Evolutionary conservation across 2,329 filamentous ascomycete species (phyloP), one percentile per base, ranked within the genome.

Genomic region (Scedosporium apiospermum): DNA sequence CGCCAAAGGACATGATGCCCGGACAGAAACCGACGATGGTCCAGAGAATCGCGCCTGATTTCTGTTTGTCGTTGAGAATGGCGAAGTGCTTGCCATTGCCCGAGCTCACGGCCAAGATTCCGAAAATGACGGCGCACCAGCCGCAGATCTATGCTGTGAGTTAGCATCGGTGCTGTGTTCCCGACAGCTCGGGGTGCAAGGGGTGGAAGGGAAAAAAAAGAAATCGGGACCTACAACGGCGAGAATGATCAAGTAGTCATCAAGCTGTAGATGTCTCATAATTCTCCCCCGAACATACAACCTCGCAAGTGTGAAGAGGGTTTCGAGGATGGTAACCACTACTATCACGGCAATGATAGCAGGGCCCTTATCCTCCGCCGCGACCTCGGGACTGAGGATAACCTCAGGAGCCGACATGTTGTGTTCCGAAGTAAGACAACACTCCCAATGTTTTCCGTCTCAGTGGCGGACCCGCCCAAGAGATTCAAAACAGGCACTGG

Each of bases 21-120:
- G 70, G 69, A 7, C 64, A 62, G 65, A 70, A 71, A n/a, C 66
- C 69, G 3, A 67, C 64, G 30, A 68, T 68, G 1, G 68, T 71
- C 63, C 66, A 72, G 3, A 66, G 55, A 5, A 67, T 62, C 16
- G 53, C 51, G 14, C 61, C 63, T 38, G 57, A 51, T 44, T 53
- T 61, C 51, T 61, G 42, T 67, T 65, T 57, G 18, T 61, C 18
- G 10, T 60, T 55, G 9, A 69, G 64, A 5, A 61, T 23, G 12
- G 21, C 27, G 26, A 66, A 66, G 57, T 69, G 68, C 46, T 66
- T 62, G 1, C 68, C 68, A 30, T 69, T 69, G 12, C 67, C 68
- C 34, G 64, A 63, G 6, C 55, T 42, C 3, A 68, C 66, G 0
- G 67, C 65, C 5, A 66, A 58, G 4, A 66, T 66, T 16, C 64